phyloP scores from a whole-genome alignment of 352 stramenopile genomes.

The Pythium diclinum region DNA sequence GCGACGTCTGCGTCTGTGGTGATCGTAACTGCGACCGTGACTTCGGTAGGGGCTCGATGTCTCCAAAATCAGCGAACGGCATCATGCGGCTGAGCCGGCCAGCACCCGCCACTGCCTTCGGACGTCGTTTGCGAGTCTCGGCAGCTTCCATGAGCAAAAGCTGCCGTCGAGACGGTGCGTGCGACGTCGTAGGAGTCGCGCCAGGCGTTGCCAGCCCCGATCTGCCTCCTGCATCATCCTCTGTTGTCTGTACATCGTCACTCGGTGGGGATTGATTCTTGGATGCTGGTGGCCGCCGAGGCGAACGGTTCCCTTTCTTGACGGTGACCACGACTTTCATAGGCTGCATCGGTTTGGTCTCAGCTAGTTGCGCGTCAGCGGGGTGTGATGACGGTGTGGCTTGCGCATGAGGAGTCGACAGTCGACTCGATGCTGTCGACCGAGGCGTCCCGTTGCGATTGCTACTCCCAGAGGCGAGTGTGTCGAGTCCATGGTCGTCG shows the following conservation, averaged over 20 bases:
- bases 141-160: conserved; percentile 27
- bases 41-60: conserved; percentile 13
- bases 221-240: not conserved
- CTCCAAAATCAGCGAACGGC: conserved; percentile 34
- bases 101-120: conserved; percentile 20
- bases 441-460: conserved; percentile 15
- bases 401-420: conserved; percentile 9
- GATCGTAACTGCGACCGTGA: not conserved
- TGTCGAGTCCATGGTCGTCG: conserved; percentile 6
- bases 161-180: conserved; percentile 13
- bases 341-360: not conserved
- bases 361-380: not conserved
- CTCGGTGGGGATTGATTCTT: not conserved
- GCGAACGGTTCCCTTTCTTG: conserved; percentile 3
- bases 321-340: conserved; percentile 15
- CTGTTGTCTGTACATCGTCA: not conserved
- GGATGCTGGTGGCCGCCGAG: not conserved
- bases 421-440: conserved; percentile 17
- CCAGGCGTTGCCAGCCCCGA: conserved; percentile 1
- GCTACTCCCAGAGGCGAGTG: not conserved
- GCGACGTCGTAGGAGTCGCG: not conserved
- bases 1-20: not conserved
- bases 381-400: not conserved
- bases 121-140: conserved; percentile 16
- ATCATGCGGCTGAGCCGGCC: conserved; percentile 42